A percentile compares a stretch with the other conserved stretches of the same genome.
Conservation (phyloP, 2,329 filamentous ascomycete species). For the Ophiocordyceps sinensis region DNA sequence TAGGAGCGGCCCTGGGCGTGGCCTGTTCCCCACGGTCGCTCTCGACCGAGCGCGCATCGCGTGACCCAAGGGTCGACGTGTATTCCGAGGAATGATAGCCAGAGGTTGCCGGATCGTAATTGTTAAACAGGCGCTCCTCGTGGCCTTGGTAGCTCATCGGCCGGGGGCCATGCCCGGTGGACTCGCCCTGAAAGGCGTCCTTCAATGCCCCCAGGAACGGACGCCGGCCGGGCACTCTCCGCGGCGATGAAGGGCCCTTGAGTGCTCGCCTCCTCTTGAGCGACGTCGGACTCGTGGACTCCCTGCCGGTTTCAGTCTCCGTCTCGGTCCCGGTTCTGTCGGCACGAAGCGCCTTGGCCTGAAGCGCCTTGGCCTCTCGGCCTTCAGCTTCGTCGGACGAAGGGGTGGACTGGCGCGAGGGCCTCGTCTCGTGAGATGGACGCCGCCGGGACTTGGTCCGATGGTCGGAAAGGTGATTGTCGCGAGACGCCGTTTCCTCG, state of each 20-base stretch:
- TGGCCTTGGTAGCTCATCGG: constrained; percentile 34
- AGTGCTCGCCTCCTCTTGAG: constrained; percentile 44
- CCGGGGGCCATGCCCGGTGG: constrained; percentile 28
- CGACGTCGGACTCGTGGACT: constrained; percentile 16
- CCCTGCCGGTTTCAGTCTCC: constrained; percentile 6
- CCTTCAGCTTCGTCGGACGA: constrained; percentile 1
- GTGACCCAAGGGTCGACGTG: constrained; percentile 2
- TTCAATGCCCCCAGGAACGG: constrained; percentile 44
- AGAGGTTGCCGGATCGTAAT: constrained; percentile 10
- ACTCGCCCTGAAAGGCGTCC: constrained; percentile 50
- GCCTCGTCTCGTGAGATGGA: neutral
- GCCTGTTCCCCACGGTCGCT: neutral
- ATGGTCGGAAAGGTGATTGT: neutral
- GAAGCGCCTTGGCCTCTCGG: constrained; percentile 1
- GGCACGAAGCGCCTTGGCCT: neutral
- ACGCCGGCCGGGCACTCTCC: constrained; percentile 31
- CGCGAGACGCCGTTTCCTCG: neutral
- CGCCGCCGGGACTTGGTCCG: constrained; percentile 1
- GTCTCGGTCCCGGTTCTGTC: constrained; percentile 7
- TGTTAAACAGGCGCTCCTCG: constrained; percentile 22
- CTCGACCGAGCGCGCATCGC: neutral
- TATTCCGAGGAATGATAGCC: constrained; percentile 5
- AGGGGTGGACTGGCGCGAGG: constrained; percentile 1
- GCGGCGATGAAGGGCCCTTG: constrained; percentile 31
- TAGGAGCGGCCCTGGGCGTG: constrained; percentile 14